Evolutionary conservation across 176 grass and related monocot genomes (phyloP).

Genomic region (Paspalum notatum): DNA sequence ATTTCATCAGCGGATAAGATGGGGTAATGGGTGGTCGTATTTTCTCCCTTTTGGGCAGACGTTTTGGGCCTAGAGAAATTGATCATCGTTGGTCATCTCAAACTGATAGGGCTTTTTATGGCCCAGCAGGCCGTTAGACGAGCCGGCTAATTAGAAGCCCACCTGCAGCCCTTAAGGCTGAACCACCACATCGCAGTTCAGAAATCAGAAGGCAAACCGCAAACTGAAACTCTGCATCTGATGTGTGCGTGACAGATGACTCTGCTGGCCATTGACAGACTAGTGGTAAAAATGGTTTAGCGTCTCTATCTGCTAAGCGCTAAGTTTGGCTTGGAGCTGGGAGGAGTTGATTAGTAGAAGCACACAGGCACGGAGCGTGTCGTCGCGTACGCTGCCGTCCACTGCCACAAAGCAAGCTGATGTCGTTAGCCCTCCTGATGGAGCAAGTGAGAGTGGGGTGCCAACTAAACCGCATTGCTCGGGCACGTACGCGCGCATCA

Average conservation of each 20-base stretch:
- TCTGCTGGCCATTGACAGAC: neutral
- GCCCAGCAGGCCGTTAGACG: too few relatives aligned
- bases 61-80: neutral
- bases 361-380: neutral
- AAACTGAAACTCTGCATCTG: neutral
- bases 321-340: neutral
- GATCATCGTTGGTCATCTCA: neutral
- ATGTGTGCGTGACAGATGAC: too few relatives aligned
- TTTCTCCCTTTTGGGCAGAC: neutral
- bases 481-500: constrained; percentile 10
- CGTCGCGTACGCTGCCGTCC: neutral
- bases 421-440: constrained; percentile 16
- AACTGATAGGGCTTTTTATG: neutral
- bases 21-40: constrained; percentile 37
- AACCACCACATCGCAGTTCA: neutral
- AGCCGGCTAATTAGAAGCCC: neutral
- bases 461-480: constrained; percentile 30
- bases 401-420: constrained; percentile 1
- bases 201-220: neutral
- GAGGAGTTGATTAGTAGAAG: neutral
- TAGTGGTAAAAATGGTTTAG: neutral
- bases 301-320: neutral
- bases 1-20: constrained; percentile 42
- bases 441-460: constrained; percentile 44
- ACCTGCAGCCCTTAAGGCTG: neutral